phyloP scores from a whole-genome alignment of 495 filamentous ascomycete species.

The Annulohypoxylon bovei region DNA sequence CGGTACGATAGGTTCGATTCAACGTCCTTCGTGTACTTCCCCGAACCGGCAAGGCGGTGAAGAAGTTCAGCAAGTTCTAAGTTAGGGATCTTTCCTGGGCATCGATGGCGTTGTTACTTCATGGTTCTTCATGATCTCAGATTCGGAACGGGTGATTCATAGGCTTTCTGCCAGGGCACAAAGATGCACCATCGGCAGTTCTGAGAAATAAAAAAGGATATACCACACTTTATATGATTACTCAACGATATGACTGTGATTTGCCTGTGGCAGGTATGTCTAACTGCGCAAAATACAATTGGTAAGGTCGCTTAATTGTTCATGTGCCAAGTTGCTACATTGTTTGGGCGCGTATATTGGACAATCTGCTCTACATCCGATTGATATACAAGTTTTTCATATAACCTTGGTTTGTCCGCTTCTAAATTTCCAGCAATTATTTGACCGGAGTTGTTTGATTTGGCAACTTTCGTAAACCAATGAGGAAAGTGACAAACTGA shows the following conservation, averaged over 20 bases:
- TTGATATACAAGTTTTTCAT: background rate
- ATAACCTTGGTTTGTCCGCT: background rate
- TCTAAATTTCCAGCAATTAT: background rate
- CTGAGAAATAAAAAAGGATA: conserved; percentile 53
- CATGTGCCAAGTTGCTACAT: background rate
- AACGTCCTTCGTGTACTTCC: conserved; percentile 98
- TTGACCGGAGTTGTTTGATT: background rate
- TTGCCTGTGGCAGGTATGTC: background rate
- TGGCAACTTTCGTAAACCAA: background rate
- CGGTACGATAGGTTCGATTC: conserved; percentile 83
- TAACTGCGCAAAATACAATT: background rate
- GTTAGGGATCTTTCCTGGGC: conserved; percentile 57
- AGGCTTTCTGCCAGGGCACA: conserved; percentile 57
- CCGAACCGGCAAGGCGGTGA: conserved; percentile 94
- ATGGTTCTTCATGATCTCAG: conserved; percentile 60
- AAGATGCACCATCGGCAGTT: conserved; percentile 59
- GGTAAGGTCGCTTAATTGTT: background rate
- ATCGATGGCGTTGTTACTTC: conserved; percentile 64
- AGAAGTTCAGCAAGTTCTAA: conserved; percentile 99
- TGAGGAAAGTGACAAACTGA: no score
- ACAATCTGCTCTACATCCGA: background rate
- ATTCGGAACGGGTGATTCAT: conserved; percentile 59
- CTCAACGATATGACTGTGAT: background rate
- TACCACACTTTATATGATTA: conserved; percentile 25
- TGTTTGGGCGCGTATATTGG: background rate